A percentile compares a stretch with the other conserved stretches of the same genome.
These are phyloP conservation scores for Seiridium cupressi DNA, from an alignment of 2,329 filamentous ascomycete species.

Conservation along the genomic window DNA sequence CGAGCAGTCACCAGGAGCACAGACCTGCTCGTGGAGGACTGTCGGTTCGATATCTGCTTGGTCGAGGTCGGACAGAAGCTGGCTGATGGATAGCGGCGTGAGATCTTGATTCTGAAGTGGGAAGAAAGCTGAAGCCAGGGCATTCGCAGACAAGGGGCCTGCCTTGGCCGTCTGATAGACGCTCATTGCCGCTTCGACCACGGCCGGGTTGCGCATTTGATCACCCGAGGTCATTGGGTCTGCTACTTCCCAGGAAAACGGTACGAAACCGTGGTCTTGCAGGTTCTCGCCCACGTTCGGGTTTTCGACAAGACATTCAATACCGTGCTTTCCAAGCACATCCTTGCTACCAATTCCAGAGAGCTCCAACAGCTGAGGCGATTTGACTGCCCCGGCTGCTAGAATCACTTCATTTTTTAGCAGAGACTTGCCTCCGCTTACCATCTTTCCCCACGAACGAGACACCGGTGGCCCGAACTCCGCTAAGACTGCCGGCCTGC, in stretches of 20 bases:
- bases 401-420: conserved; percentile 36
- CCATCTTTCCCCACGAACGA: conserved; percentile 21
- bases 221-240: conserved; percentile 35
- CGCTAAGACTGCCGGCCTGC: conserved; percentile 12
- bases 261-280: conserved; percentile 40
- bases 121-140: conserved; percentile 34
- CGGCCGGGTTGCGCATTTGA: conserved; percentile 30
- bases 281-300: conserved; percentile 43
- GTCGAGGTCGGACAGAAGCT: conserved; percentile 14
- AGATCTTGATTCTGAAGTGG: conserved; percentile 28
- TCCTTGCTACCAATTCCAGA: conserved; percentile 35
- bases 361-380: conserved; percentile 31
- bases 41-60: conserved; percentile 15
- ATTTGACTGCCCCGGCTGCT: conserved; percentile 36
- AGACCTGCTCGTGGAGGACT: conserved; percentile 23
- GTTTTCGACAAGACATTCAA: conserved; percentile 37
- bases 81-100: conserved; percentile 21
- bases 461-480: conserved; percentile 30
- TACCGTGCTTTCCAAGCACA: conserved; percentile 37
- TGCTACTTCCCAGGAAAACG: conserved; percentile 37
- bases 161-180: conserved; percentile 32
- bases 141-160: conserved; percentile 36
- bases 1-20: conserved; percentile 25
- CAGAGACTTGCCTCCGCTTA: conserved; percentile 7
- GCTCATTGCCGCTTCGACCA: conserved; percentile 27